Evolutionary conservation across 805 yeast genomes (phyloP), one percentile per base, ranked within the genome.

Genomic region (Sungouiella thailandica): DNA sequence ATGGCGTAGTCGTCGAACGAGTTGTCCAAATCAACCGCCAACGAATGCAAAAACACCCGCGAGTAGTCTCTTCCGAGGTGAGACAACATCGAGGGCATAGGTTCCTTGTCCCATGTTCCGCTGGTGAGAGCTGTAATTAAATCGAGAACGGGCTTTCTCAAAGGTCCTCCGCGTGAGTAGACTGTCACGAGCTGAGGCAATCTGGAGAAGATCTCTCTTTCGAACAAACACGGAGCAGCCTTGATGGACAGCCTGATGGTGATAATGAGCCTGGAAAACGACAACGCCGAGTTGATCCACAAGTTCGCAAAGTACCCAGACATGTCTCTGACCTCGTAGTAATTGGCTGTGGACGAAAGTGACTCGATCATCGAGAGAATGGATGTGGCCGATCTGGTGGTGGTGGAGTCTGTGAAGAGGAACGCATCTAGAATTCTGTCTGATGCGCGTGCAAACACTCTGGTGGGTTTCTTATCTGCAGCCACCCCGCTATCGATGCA

Each of bases 61-160:
- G 95, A 73, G 43, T 75, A 70, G 13, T 69, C 65, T n/a, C 72
- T 65, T 4, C 95, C 93, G 34, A 90, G 60, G 52, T 86, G 86
- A 0, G 97, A 83, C 25, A 90, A 64, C 30, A 90, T 60, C 1
- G 96, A 87, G 3, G 95, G 95, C 22, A 80, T 74, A n/a, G 43
- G 33, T 17, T 74, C 78, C 4, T 62, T 60, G 5, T 65, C 65
- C 80, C 84, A 77, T 2, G 51, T 58, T 0, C 78, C 78, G 27
- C 64, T 66, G 1, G 83, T 77, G 26, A 84, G 53, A 4, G 72
- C 62, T 4, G 80, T 72, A 12, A 86, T 55, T 23, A 87, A 52
- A 25, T 70, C 70, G 22, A 85, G 57, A 1, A 85, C 63, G 8
- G 62, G 61, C 20, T 58, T 55, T 39, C 86, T 73, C 37, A 80